These are phyloP conservation scores for Pholiota adiposa DNA, from an alignment of 1,284 basidiomycete genomes.

Conservation along the genomic window DNA sequence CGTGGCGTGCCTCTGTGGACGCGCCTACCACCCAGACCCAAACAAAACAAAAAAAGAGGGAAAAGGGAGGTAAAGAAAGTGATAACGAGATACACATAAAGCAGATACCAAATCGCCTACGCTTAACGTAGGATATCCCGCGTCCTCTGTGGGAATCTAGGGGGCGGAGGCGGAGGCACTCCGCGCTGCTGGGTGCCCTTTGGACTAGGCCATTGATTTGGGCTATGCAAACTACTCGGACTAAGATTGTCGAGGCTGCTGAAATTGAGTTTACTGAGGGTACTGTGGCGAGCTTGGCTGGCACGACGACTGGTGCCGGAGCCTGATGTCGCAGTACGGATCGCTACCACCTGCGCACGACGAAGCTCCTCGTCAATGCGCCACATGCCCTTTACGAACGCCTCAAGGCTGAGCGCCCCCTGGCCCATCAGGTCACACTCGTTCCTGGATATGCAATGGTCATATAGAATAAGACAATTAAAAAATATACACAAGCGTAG, in stretches of 20 bases:
- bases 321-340: slow-evolving; percentile 36
- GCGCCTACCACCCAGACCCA: too few relatives aligned
- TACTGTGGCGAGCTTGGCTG: neutral
- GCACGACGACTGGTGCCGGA: slow-evolving; percentile 7
- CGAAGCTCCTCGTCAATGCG: slow-evolving; percentile 83
- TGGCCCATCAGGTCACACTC: slow-evolving; percentile 63
- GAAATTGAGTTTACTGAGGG: neutral
- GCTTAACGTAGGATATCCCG: neutral
- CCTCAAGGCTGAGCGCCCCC: slow-evolving; percentile 65
- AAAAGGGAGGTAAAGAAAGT: too few relatives aligned
- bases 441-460: slow-evolving; percentile 45
- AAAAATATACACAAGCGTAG: slow-evolving; percentile 2
- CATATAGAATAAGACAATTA: neutral
- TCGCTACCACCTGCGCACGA: slow-evolving; percentile 51
- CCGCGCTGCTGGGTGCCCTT: neutral
- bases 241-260: neutral
- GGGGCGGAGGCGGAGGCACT: neutral
- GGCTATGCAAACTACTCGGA: neutral
- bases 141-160: neutral
- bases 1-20: too few relatives aligned
- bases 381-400: slow-evolving; percentile 81
- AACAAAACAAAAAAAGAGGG: too few relatives aligned
- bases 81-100: too few relatives aligned
- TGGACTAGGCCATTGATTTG: neutral
- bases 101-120: too few relatives aligned